These are phyloP conservation scores for Amphibolis antarctica DNA, from an alignment of 106 monocot species.

Conservation along the genomic window DNA sequence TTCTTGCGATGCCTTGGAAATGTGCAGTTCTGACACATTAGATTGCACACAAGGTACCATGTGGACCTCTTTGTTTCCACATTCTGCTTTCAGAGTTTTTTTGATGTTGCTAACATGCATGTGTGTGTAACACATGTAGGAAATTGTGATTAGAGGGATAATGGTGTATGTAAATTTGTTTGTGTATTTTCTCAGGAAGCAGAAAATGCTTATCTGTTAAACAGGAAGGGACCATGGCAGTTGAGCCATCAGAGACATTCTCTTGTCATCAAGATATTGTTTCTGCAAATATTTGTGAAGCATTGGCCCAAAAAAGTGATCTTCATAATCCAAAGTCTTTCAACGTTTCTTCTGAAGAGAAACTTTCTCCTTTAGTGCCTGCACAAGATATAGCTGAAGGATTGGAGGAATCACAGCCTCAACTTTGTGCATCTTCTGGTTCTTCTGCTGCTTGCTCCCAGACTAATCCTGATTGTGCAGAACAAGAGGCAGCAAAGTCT, in stretches of 20 bases:
- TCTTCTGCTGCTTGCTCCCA: slow-evolving; percentile 43
- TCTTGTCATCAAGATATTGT: slow-evolving; percentile 2
- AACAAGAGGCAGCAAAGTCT: slow-evolving; percentile 52
- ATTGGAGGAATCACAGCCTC: slow-evolving; percentile 35
- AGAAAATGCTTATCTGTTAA: slow-evolving; percentile 11
- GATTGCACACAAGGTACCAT: slow-evolving; percentile 31
- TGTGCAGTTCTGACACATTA: slow-evolving; percentile 26
- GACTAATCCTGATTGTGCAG: slow-evolving; percentile 32
- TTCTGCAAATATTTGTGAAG: slow-evolving; percentile 4
- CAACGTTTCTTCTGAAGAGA: slow-evolving; percentile 1
- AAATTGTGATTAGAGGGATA: not conserved
- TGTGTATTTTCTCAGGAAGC: slow-evolving; percentile 9
- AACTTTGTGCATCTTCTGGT: slow-evolving; percentile 36
- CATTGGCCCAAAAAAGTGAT: slow-evolving; percentile 2
- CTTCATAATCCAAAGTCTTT: not conserved
- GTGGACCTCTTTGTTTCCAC: not conserved
- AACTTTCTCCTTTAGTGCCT: not conserved
- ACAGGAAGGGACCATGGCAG: slow-evolving; percentile 20
- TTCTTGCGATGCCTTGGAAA: not conserved
- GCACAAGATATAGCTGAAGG: slow-evolving; percentile 8
- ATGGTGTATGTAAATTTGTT: slow-evolving; percentile 13
- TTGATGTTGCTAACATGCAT: not conserved
- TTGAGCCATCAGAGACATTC: not conserved
- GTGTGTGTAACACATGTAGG: not conserved
- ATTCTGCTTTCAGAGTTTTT: slow-evolving; percentile 4